phyloP scores from a whole-genome alignment of 2,329 filamentous ascomycete species.

The Fusarium albidum region DNA sequence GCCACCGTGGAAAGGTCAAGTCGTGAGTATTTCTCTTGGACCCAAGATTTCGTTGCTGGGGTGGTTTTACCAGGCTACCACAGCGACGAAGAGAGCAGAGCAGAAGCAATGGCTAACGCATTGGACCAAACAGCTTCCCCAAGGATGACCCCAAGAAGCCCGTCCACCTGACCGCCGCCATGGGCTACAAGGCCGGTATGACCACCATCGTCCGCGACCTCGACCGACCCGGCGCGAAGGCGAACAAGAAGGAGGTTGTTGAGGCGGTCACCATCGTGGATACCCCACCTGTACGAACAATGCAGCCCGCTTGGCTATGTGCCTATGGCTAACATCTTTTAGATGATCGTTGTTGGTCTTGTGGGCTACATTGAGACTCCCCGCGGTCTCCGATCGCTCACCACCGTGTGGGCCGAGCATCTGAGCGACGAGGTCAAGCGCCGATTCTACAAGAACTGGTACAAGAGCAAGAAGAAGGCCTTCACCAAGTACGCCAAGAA shows the following conservation, averaged over 20 bases:
- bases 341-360: conserved; percentile 99
- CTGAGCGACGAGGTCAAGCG: conserved; percentile 98
- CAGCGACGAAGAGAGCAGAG: background rate
- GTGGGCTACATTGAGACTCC: conserved; percentile 99
- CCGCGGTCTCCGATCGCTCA: conserved; percentile 98
- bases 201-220: conserved; percentile 99
- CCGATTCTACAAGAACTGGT: conserved; percentile 99
- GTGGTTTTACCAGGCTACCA: conserved; percentile 5
- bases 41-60: too few relatives aligned
- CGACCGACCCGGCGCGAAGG: conserved; percentile 98
- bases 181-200: conserved; percentile 99
- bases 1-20: conserved; percentile 98
- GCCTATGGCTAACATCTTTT: conserved; percentile 75
- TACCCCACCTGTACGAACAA: conserved; percentile 94
- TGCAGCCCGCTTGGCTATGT: conserved; percentile 81
- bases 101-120: conserved; percentile 38
- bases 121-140: conserved; percentile 77
- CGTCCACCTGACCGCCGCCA: conserved; percentile 95
- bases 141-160: conserved; percentile 99
- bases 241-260: conserved; percentile 98
- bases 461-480: conserved; percentile 99
- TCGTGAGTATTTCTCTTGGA: conserved; percentile 76
- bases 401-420: conserved; percentile 99
- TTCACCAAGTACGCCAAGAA: conserved; percentile 99
- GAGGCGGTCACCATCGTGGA: conserved; percentile 89